phyloP scores from a whole-genome alignment of 108 stramenopile genomes.

The Epithemia pelagica region DNA sequence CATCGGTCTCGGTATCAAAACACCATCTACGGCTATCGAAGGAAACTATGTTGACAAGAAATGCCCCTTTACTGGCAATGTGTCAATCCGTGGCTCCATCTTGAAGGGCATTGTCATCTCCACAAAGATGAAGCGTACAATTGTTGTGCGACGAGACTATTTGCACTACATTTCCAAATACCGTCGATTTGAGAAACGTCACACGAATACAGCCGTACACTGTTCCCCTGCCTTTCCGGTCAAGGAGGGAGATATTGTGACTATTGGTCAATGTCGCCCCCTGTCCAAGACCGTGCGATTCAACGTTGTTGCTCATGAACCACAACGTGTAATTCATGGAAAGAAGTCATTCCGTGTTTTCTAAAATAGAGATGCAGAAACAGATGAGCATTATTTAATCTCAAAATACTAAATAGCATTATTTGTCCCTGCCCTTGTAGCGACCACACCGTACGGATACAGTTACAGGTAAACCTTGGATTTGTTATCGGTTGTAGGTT shows the following conservation, averaged over 20 bases:
- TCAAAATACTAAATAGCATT: background rate
- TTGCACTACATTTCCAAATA: slow-evolving; percentile 98
- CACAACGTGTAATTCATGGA: slow-evolving; percentile 62
- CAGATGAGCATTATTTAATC: too few relatives aligned
- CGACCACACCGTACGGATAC: too few relatives aligned
- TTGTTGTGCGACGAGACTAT: slow-evolving; percentile 99
- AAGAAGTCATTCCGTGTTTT: slow-evolving; percentile 91
- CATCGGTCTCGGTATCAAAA: slow-evolving; percentile 99
- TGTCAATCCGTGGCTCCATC: slow-evolving; percentile 97
- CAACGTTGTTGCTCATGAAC: slow-evolving; percentile 85
- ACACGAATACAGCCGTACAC: slow-evolving; percentile 99
- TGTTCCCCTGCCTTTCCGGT: slow-evolving; percentile 96
- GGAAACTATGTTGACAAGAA: slow-evolving; percentile 99
- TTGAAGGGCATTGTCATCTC: slow-evolving; percentile 97
- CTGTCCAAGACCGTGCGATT: slow-evolving; percentile 99
- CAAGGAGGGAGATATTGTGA: slow-evolving; percentile 99
- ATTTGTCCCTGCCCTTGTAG: too few relatives aligned
- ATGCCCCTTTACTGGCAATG: slow-evolving; percentile 99
- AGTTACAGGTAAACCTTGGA: too few relatives aligned
- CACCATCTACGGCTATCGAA: slow-evolving; percentile 92
- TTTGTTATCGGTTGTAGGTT: too few relatives aligned
- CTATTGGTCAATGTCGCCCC: slow-evolving; percentile 99
- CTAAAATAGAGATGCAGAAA: slow-evolving; percentile 34
- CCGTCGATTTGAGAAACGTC: slow-evolving; percentile 99
- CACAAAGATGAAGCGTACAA: slow-evolving; percentile 99